These are phyloP conservation scores for Fusarium nisikadoi DNA, from an alignment of 2,329 filamentous ascomycete genomes.

Conservation along the genomic window DNA sequence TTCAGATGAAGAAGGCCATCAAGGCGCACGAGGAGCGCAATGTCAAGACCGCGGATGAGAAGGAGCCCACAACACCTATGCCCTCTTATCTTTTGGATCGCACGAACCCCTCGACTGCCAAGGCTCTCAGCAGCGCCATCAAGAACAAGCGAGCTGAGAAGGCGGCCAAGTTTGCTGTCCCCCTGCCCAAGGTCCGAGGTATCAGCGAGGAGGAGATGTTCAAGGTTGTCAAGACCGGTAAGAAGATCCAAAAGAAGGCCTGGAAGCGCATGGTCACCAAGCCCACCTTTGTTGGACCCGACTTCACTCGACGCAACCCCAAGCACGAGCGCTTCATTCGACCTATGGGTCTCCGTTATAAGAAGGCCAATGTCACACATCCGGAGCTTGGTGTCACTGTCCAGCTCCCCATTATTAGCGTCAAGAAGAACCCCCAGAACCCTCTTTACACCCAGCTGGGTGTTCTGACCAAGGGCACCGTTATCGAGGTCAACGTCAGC, in stretches of 20 bases:
- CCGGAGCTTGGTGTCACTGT: constrained; percentile 88
- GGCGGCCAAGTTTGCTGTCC: constrained; percentile 91
- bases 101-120: constrained; percentile 65
- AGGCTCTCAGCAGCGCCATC: constrained; percentile 84
- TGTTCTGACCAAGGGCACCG: constrained; percentile 83
- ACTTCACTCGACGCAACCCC: constrained; percentile 89
- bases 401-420: constrained; percentile 80
- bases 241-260: constrained; percentile 89
- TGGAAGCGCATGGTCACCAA: constrained; percentile 77
- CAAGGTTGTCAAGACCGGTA: constrained; percentile 94
- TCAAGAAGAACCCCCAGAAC: constrained; percentile 79
- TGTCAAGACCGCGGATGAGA: constrained; percentile 85
- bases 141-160: constrained; percentile 97
- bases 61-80: constrained; percentile 83
- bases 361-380: constrained; percentile 69
- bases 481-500: constrained; percentile 90
- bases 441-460: constrained; percentile 93
- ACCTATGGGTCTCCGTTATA: constrained; percentile 62
- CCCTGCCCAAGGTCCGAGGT: constrained; percentile 89
- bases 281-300: constrained; percentile 80
- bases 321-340: constrained; percentile 73
- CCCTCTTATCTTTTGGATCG: constrained; percentile 95
- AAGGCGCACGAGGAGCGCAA: constrained; percentile 96
- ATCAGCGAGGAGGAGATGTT: constrained; percentile 98
- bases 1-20: constrained; percentile 96